Conservation (phyloP, 139 green algal species). For the Closterium sp. region DNA sequence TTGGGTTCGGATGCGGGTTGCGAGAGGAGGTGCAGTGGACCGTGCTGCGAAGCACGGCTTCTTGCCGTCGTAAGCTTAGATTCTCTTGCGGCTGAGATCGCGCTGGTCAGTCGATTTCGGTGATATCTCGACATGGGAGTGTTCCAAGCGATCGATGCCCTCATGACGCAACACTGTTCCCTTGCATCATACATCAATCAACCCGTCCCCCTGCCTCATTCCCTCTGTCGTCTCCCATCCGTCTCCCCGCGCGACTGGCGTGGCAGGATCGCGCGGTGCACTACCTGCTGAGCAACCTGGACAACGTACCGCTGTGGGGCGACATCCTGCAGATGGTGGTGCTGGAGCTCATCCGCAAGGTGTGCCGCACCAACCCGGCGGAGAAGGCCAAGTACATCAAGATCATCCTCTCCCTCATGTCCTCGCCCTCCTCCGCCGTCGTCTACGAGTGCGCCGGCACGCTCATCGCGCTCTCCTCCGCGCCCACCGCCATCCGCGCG, state of each 20-base stretch:
- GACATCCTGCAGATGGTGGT: conserved; percentile 95
- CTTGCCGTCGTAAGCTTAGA: neutral
- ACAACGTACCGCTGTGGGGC: conserved; percentile 84
- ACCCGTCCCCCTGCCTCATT: neutral
- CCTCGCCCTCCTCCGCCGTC: conserved; percentile 78
- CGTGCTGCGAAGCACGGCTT: neutral
- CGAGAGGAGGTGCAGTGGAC: neutral
- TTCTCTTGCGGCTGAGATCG: neutral
- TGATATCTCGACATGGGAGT: neutral
- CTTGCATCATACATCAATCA: too few species aligned
- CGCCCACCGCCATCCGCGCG: conserved; percentile 90
- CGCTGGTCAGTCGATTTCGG: neutral
- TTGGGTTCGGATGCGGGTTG: neutral
- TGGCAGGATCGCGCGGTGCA: conserved; percentile 79
- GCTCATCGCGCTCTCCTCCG: conserved; percentile 83
- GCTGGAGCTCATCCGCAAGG: conserved; percentile 94
- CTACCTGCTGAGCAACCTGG: conserved; percentile 84
- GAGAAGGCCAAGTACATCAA: conserved; percentile 98
- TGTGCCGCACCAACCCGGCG: conserved; percentile 76
- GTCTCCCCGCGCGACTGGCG: neutral
- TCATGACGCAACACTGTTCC: too few species aligned
- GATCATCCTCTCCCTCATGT: conserved; percentile 93
- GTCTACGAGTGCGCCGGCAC: conserved; percentile 95
- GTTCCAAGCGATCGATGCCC: too few species aligned
- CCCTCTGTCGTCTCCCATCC: neutral